Evolutionary conservation across 192 early-diverging fungal species (phyloP), one percentile per base, ranked within the genome.

Genomic region (Haplosporangium gracile): DNA sequence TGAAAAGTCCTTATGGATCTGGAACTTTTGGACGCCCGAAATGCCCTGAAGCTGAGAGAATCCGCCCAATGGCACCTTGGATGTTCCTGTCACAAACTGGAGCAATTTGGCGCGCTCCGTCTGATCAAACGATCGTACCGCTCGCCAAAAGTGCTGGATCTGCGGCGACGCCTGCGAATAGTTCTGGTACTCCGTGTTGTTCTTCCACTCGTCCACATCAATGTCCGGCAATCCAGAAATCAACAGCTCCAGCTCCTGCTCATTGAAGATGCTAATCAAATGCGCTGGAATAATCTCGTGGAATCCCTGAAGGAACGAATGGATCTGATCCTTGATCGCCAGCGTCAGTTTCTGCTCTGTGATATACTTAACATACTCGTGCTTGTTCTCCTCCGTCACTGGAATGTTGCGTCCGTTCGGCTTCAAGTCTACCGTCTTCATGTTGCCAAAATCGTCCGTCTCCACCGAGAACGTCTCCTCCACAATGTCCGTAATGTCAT

Each of bases 201-300:
- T 99, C 82, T 97, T 97, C 98, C 98, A 99, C 88, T 99, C 98
- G 82, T 99, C 98, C 72, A 99, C 96, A 86, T 99, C 98, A 82
- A 99, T 98, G 79, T 99, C 98, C 5, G 98, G 98, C 90, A 99
- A 89, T 32, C 98, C 98, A 60, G 97, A 98, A 85, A 99, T 99
- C 75, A 99, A 89, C 68, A 99, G 92, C 88, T 99, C 98, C 68
- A 99, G 91, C 89, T 99, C 98, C 90, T 99, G 97, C 88, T 99
- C 98, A 87, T 99, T 99, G 82, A 99, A 98, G 68, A 99, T 99
- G 79, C 95, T 95, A 77, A 99, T 95, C 82, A 99, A 90, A 60
- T 97, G 94, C 70, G 92, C 89, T 1, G 98, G 97, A 82, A 99
- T 98, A 68, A 99, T 90, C 74, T 98, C 98, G 80, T 97, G 96